Evolutionary conservation across 2,329 filamentous ascomycete species (phyloP), one percentile per base, ranked within the genome.

Genomic region (Fusarium piperis): DNA sequence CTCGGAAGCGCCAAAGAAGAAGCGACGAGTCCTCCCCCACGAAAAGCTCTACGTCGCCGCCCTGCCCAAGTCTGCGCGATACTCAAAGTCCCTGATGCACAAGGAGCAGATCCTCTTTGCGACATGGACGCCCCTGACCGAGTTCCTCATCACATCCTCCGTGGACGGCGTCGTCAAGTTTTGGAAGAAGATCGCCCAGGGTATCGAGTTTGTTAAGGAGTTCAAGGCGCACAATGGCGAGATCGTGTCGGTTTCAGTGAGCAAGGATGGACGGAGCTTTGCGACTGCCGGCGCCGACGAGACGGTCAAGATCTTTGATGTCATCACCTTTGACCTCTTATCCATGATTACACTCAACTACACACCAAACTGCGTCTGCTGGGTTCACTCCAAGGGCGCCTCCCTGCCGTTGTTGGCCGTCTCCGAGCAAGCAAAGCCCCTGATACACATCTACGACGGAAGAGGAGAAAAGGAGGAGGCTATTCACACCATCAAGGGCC

Each of bases 61-160:
- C 39, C 88, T 99, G 38, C 96, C 96, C 6, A 89, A 89, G 57
- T 93, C 94, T 20, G 78, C 87, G 38, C 92, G 94, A 51, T 99
- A 99, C 83, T 97, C 93, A 65, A 97, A 95, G 79, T 98, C 96
- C 51, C 86, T 99, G 78, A 99, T 99, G 97, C 96, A 99, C 87
- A 95, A 95, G 83, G 96, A 99, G 74, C 94, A 97, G 83, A 84
- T 99, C 56, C 89, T 92, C 64, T 98, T 95, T 77, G 89, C 94
- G 70, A 97, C 92, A 13, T 91, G 97, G 80, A 97, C 97, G 1
- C 95, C 95, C 1, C 85, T 92, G 66, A 98, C 95, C 66, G 96
- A 98, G 75, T 99, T 99, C 79, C 86, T 99, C 38, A 96, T 99
- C 70, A 99, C 96, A 1, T 94, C 93, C 68, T 98, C 96, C 0